These are phyloP conservation scores for Solanum pinnatisectum DNA, from an alignment of 257 asterid genomes.

Conservation along the genomic window DNA sequence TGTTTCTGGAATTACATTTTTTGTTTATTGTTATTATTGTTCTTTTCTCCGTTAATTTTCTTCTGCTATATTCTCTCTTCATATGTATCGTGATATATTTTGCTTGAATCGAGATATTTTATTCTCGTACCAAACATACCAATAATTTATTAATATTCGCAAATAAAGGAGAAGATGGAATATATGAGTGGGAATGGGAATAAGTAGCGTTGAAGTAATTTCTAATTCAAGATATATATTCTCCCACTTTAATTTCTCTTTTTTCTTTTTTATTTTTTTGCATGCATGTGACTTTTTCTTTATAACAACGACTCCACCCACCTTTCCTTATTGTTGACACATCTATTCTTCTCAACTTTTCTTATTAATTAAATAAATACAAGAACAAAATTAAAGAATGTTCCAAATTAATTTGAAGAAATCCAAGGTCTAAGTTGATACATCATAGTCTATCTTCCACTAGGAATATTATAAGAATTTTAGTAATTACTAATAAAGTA, in stretches of 20 bases:
- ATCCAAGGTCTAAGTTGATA: background rate
- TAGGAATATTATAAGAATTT: background rate
- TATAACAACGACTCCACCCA: background rate
- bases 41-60: too few species aligned
- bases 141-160: background rate
- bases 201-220: background rate
- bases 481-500: background rate
- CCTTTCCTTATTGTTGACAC: background rate
- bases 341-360: background rate
- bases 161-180: background rate
- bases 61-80: background rate
- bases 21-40: too few species aligned
- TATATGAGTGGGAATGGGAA: background rate
- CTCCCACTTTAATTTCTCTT: background rate
- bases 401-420: background rate
- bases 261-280: background rate
- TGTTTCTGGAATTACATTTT: background rate
- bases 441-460: background rate
- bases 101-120: background rate
- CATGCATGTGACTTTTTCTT: background rate
- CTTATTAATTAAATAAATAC: background rate
- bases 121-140: background rate
- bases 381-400: background rate
- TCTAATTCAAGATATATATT: background rate
- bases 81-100: background rate